These are phyloP conservation scores for Rhizophagus sp. DNA, from an alignment of 192 early-diverging fungal species.

Conservation along the genomic window DNA sequence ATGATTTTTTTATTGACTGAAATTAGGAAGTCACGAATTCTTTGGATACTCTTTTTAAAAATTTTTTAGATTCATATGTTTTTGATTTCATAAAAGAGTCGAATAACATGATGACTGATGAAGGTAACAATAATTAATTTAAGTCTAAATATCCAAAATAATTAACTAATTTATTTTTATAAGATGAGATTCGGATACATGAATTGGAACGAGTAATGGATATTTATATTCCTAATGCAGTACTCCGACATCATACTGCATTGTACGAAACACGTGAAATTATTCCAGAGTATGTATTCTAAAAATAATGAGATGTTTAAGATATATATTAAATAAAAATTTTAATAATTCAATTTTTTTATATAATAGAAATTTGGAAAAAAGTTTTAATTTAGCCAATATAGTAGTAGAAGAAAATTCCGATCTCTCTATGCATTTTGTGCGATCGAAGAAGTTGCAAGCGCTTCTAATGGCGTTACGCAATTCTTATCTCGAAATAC, in stretches of 20 bases:
- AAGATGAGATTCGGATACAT: background rate
- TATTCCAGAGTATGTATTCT: background rate
- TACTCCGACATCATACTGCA: slow-evolving; percentile 6
- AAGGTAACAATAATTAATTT: background rate
- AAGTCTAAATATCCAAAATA: background rate
- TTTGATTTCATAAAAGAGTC: background rate
- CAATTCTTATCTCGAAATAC: background rate
- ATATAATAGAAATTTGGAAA: slow-evolving; percentile 18
- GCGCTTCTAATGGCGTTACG: background rate
- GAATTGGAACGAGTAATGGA: background rate
- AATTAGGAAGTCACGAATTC: background rate
- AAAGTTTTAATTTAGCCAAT: slow-evolving; percentile 22
- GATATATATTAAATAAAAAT: background rate
- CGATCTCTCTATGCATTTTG: slow-evolving; percentile 7
- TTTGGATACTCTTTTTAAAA: background rate
- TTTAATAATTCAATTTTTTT: background rate
- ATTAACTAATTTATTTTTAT: background rate
- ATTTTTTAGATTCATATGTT: background rate
- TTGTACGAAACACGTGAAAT: slow-evolving; percentile 13
- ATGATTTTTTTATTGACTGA: background rate
- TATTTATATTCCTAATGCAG: slow-evolving; percentile 27
- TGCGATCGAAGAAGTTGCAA: slow-evolving; percentile 14
- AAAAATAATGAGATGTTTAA: no score
- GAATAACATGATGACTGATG: background rate
- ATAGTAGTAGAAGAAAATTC: background rate